Conservation (phyloP, 116 monocot genomes). For the Cymodocea nodosa region DNA sequence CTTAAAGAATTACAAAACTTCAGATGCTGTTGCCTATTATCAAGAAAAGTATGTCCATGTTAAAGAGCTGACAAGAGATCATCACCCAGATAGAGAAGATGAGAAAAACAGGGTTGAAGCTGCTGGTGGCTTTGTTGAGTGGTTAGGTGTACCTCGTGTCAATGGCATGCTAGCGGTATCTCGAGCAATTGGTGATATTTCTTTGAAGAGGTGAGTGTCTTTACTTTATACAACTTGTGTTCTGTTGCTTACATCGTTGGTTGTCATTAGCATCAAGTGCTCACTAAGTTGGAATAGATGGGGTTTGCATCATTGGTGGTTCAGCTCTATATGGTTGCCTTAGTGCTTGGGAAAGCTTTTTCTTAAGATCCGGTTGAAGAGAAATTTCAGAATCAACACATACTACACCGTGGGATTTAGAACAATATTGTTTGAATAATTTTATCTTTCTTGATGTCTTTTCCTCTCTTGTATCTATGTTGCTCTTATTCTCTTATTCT, state of each 20-base stretch:
- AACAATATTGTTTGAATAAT: not conserved
- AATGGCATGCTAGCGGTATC: constrained; percentile 84
- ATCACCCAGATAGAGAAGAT: constrained; percentile 79
- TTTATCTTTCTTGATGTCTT: not conserved
- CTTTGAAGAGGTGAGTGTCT: constrained; percentile 47
- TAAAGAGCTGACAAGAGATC: constrained; percentile 82
- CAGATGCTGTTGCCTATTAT: constrained; percentile 19
- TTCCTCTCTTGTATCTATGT: not conserved
- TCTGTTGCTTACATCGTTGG: too few relatives aligned
- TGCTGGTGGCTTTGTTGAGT: constrained; percentile 76
- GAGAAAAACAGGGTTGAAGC: constrained; percentile 77
- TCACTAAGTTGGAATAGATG: too few relatives aligned
- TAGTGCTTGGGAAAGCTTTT: too few relatives aligned
- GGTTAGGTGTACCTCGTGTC: constrained; percentile 71
- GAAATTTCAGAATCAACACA: too few relatives aligned
- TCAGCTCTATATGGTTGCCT: too few relatives aligned
- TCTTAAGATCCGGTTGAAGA: too few relatives aligned
- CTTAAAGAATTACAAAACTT: constrained; percentile 10
- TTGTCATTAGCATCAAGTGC: too few relatives aligned
- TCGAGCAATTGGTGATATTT: constrained; percentile 85
- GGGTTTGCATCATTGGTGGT: too few relatives aligned
- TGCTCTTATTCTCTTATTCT: not conserved
- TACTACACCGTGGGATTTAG: too few relatives aligned
- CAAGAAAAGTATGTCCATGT: constrained; percentile 27
- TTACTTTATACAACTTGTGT: not conserved